Evolutionary conservation across 805 yeast species (phyloP), one percentile per base, ranked within the genome.

Genomic region (Pichia nanzhaoensis): DNA sequence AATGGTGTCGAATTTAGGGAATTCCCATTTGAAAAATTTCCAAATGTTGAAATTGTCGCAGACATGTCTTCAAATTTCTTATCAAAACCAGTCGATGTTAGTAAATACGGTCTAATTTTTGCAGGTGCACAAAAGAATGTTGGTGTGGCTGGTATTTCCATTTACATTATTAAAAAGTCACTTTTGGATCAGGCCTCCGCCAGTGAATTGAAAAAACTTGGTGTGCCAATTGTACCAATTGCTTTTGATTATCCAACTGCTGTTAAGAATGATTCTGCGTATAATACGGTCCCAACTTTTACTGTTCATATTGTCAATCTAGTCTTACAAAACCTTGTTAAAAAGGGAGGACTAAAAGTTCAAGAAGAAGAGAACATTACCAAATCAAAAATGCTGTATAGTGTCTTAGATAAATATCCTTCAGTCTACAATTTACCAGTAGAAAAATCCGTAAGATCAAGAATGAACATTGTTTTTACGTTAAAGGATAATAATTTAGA

Each of bases 61-160:
- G 99, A 93, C 63, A 80, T 91, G 82, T 90, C 97, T 2, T 90
- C 97, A 38, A 88, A 91, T 65, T 83, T 93, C 59, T 71, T 93
- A 53, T 86, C 96, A 19, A 82, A 84, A 54, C 69, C 75, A 52
- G 64, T 93, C 41, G 96, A 91, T 57, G 83, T 93, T 35, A 69
- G 85, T 45, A 82, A 86, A 64, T 91, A 78, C 60, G 98, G 96
- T 42, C 69, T 89, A 22, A 82, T 93, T 50, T 81, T 90, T 78
- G 99, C 96, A 17, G 99, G 99, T 51, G 99, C 98, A 22, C 99
- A 93, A 68, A 93, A 93, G 68, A 93, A 93, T 64, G 88, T 93
- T 60, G 99, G 99, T 45, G 70, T 93, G 59, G 97, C 99, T 9
- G 99, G 99, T 33, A 77, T 93, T 52, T 84, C 97, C 14, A 74